phyloP scores from a whole-genome alignment of 176 grass and related monocot species.

The Oryza nivara region DNA sequence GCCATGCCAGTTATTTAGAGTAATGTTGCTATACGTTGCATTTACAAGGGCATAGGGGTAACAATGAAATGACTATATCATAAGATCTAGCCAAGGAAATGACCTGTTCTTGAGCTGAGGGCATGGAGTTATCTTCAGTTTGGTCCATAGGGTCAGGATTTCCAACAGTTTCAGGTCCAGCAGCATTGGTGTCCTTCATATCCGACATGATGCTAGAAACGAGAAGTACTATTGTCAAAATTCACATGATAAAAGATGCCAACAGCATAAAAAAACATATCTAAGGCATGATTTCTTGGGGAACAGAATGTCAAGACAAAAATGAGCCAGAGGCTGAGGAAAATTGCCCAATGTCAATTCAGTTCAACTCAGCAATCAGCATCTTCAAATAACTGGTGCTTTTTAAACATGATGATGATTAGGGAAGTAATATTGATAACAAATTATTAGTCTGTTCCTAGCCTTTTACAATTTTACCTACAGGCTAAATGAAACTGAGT shows the following conservation, averaged over 20 bases:
- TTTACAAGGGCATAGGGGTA: constrained; percentile 3
- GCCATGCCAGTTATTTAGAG: constrained; percentile 12
- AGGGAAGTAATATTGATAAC: neutral
- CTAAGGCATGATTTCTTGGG: neutral
- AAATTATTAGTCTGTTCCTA: neutral
- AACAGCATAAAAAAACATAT: neutral
- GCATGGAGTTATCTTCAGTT: constrained; percentile 61
- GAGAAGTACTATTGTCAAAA: neutral
- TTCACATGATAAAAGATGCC: neutral
- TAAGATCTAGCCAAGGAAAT: constrained; percentile 24
- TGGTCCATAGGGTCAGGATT: constrained; percentile 67
- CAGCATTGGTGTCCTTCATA: constrained; percentile 40
- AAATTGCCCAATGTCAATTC: constrained; percentile 11
- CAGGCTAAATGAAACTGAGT: neutral
- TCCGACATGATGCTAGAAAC: constrained; percentile 49
- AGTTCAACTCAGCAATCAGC: neutral
- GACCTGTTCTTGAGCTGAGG: constrained; percentile 81
- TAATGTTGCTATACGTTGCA: constrained; percentile 1
- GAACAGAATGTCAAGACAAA: neutral
- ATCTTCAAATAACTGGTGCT: neutral
- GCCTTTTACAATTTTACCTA: neutral
- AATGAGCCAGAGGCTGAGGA: neutral
- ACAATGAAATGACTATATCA: neutral
- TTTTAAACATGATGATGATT: constrained; percentile 15
- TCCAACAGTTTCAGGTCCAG: constrained; percentile 16